Conservation (phyloP, 257 asterid genomes). For the Solanum ahanhuiri region DNA sequence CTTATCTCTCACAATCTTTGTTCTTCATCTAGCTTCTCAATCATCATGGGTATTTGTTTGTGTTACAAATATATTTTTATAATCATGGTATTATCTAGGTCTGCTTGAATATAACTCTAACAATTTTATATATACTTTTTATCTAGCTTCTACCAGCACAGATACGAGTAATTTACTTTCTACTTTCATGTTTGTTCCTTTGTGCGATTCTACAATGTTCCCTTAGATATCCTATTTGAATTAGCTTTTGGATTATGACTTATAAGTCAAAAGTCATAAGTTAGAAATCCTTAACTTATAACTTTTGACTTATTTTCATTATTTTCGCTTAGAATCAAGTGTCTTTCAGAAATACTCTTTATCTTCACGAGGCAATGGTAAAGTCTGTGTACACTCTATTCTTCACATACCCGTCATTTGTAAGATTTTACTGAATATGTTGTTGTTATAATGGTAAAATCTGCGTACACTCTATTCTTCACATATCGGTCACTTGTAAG, state of each 20-base stretch:
- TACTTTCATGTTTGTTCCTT: neutral
- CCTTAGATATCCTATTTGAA: neutral
- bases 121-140: neutral
- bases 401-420: neutral
- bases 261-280: neutral
- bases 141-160: neutral
- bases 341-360: neutral
- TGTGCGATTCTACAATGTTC: neutral
- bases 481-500: too few species aligned
- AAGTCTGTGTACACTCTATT: neutral
- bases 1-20: neutral
- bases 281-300: too few species aligned
- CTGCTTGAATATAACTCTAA: neutral
- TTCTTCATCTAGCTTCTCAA: neutral
- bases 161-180: neutral
- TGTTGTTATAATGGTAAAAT: too few species aligned
- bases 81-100: neutral
- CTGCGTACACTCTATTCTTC: too few species aligned
- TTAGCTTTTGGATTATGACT: too few species aligned
- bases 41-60: neutral
- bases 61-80: neutral
- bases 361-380: too few species aligned
- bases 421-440: too few species aligned
- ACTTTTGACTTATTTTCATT: neutral
- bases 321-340: neutral